Percentiles rank a stretch among this genome's conserved stretches.
phyloP scores from a whole-genome alignment of 2,329 filamentous ascomycete genomes.

The Fusarium buxicola region DNA sequence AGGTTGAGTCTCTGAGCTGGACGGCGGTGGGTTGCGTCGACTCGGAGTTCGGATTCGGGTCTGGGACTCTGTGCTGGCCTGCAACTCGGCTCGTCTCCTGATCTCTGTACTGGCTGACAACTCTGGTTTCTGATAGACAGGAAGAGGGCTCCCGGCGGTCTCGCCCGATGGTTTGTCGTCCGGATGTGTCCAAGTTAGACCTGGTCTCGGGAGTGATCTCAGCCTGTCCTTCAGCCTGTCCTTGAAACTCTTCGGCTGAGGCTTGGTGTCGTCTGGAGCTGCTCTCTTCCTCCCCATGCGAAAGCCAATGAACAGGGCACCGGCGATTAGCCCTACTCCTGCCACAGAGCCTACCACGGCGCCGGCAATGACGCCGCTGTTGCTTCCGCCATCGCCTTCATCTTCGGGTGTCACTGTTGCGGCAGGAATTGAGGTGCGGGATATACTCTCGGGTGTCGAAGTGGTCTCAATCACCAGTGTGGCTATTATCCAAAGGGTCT shows the following conservation, averaged over 20 bases:
- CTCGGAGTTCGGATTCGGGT: too few relatives aligned
- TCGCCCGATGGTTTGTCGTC: neutral
- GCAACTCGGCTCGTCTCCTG: neutral
- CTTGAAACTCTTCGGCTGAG: neutral
- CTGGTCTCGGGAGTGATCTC: neutral
- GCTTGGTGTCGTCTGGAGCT: neutral
- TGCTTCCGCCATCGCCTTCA: neutral
- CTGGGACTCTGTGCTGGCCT: too few relatives aligned
- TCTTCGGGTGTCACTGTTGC: neutral
- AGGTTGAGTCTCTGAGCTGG: too few relatives aligned
- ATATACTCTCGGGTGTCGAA: neutral
- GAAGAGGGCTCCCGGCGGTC: neutral
- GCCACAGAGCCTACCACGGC: neutral
- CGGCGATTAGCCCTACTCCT: neutral
- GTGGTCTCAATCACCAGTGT: neutral
- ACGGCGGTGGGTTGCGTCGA: too few relatives aligned
- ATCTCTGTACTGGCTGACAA: neutral
- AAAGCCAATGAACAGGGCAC: neutral
- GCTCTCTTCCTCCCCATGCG: neutral
- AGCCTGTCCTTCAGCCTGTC: neutral
- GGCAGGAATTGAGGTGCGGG: neutral
- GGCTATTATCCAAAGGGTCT: neutral
- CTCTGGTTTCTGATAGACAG: neutral
- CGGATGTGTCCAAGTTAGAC: neutral
- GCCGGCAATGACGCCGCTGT: neutral